Base-by-base conservation (phyloP, 2,329 filamentous ascomycete species). In the Penicillium rolfsii region DNA sequence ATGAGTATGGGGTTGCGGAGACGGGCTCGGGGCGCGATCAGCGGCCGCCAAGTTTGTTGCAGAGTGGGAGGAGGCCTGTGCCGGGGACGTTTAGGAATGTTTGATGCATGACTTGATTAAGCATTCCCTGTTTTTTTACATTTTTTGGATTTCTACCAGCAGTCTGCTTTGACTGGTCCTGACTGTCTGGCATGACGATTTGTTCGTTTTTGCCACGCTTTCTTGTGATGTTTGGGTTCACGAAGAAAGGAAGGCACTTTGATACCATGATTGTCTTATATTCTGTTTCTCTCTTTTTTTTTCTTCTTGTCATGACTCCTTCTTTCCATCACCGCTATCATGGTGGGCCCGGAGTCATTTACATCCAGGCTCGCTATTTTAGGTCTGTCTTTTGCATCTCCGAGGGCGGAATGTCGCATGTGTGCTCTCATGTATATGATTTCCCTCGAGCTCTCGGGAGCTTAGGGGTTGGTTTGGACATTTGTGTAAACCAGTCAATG, bases 1-100 rank as follows among this genome's bases (percentile, higher is more conserved):
- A 57, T 50, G 35, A 50, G 24, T 57, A 57, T 40, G 63, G 60
- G 1, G 24, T 48, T 6, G 60, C 60, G 2, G 40, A 70, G 48
- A 58, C 60, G 2, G 40, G 70, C 46, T 61, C 65, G 33, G 68
- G 71, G 30, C 59, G 67, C 61, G 70, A 72, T 60, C 70, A 33
- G 30, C 9, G 76, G 62, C 75, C 77, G 38, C 77, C 77, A 9
- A 79, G 74, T 72, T 65, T 79, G 36, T 63, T 79, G 57, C 74
- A 78, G 62, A 76, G 73, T 58, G 78, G 77, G 16, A 72, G 75
- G 55, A 74, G 74, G 58, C 74, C 77, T 11, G 71, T 67, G 7
- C 64, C 69, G 40, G 75, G 77, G 48, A 74, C 72, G 28, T 76
- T 67, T 52, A 70, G 73, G 57, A 69, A 77, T 64, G 70, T 79